Evolutionary conservation across 1,139 yeast species (phyloP).

Genomic region (Suhomyces bolitotheri): DNA sequence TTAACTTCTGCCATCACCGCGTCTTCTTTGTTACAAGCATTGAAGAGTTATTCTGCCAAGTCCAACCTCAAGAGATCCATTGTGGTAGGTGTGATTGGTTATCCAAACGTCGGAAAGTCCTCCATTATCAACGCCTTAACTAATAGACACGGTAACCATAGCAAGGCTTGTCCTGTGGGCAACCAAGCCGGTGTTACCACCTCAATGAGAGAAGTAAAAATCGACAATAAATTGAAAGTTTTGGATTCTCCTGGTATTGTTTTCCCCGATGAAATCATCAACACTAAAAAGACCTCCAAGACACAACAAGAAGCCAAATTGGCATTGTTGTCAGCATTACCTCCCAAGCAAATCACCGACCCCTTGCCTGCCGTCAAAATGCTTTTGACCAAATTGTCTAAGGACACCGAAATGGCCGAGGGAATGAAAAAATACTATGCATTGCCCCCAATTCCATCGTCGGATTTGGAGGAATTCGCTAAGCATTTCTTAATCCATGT

Average conservation of each 20-base stretch:
- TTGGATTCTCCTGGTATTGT: slow-evolving; percentile 98
- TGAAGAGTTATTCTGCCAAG: slow-evolving; percentile 82
- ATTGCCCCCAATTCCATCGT: slow-evolving; percentile 76
- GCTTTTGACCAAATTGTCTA: slow-evolving; percentile 72
- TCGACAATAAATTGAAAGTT: slow-evolving; percentile 84
- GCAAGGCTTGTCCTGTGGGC: slow-evolving; percentile 91
- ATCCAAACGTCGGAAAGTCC: slow-evolving; percentile 92
- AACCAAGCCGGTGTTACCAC: slow-evolving; percentile 98
- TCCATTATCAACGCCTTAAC: slow-evolving; percentile 90
- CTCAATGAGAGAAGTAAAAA: slow-evolving; percentile 83
- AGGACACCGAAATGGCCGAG: slow-evolving; percentile 71
- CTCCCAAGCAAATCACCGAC: slow-evolving; percentile 82
- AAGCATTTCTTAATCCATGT: slow-evolving; percentile 88
- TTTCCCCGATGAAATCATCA: slow-evolving; percentile 70
- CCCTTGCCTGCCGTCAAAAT: slow-evolving; percentile 81
- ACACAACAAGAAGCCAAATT: slow-evolving; percentile 82
- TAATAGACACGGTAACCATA: slow-evolving; percentile 68
- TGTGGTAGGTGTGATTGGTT: slow-evolving; percentile 93
- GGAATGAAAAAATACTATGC: slow-evolving; percentile 71
- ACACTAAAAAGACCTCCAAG: slow-evolving; percentile 47
- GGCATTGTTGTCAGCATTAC: slow-evolving; percentile 84
- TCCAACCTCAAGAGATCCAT: slow-evolving; percentile 88
- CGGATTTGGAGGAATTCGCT: slow-evolving; percentile 63
- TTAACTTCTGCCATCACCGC: slow-evolving; percentile 75
- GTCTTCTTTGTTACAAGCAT: slow-evolving; percentile 69